Evolutionary conservation across 805 yeast species (phyloP).

Genomic region (Wickerhamomyces chaumierensis): DNA sequence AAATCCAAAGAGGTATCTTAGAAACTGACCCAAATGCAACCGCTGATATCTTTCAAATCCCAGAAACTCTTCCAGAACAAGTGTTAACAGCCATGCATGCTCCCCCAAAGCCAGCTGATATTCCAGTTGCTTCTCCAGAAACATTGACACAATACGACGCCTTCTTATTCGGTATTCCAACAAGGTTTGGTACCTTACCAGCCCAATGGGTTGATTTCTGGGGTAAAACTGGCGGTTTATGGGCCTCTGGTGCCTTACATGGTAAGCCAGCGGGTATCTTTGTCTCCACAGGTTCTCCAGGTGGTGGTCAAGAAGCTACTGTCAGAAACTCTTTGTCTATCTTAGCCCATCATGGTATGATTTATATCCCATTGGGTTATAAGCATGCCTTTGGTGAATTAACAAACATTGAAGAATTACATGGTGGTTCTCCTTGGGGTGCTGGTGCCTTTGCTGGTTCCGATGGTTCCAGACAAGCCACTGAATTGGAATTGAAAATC

Average conservation of each 20-base stretch:
- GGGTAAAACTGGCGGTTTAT: slow-evolving; percentile 65
- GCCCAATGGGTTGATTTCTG: slow-evolving; percentile 66
- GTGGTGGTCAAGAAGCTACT: slow-evolving; percentile 74
- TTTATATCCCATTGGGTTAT: slow-evolving; percentile 70
- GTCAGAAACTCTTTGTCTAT: slow-evolving; percentile 43
- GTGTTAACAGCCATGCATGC: slow-evolving; percentile 49
- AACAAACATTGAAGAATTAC: slow-evolving; percentile 50
- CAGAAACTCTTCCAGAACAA: slow-evolving; percentile 62
- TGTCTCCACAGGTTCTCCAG: slow-evolving; percentile 58
- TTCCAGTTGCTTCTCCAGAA: slow-evolving; percentile 52
- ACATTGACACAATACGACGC: slow-evolving; percentile 63
- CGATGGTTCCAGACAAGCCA: slow-evolving; percentile 64
- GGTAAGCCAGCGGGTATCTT: slow-evolving; percentile 72
- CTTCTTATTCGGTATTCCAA: slow-evolving; percentile 75
- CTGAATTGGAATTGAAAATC: slow-evolving; percentile 49
- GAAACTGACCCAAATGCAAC: slow-evolving; percentile 42
- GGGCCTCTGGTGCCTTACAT: slow-evolving; percentile 57
- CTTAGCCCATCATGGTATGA: slow-evolving; percentile 65
- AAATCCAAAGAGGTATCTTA: slow-evolving; percentile 56
- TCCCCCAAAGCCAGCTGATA: slow-evolving; percentile 47
- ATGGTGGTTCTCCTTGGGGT: slow-evolving; percentile 83
- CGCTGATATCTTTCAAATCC: slow-evolving; percentile 64
- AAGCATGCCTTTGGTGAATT: slow-evolving; percentile 41
- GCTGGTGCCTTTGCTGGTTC: slow-evolving; percentile 69
- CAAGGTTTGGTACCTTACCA: slow-evolving; percentile 74